Evolutionary conservation across 1,139 yeast genomes (phyloP).

Genomic region (Kodamaea fungicola): DNA sequence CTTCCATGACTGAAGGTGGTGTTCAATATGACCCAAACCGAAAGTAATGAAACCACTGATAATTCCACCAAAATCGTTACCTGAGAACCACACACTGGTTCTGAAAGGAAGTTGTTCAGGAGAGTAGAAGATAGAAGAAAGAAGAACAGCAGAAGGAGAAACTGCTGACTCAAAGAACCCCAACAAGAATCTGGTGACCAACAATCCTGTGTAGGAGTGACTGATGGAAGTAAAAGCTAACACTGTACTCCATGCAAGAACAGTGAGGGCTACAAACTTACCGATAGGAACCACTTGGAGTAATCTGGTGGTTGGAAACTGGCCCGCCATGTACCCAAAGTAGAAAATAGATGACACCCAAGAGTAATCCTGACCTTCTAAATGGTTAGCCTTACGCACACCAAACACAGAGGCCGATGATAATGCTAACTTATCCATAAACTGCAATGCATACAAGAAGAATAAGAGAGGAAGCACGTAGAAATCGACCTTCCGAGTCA

Average conservation of each 20-base stretch:
- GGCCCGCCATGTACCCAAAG: slow-evolving; percentile 46
- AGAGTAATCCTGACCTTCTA: slow-evolving; percentile 37
- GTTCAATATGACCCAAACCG: slow-evolving; percentile 7
- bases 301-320: slow-evolving; percentile 36
- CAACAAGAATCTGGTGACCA: slow-evolving; percentile 39
- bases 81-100: slow-evolving; percentile 14
- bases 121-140: slow-evolving; percentile 37
- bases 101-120: slow-evolving; percentile 23
- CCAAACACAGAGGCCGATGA: slow-evolving; percentile 54
- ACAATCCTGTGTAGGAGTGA: slow-evolving; percentile 35
- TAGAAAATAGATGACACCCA: slow-evolving; percentile 42
- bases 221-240: slow-evolving; percentile 34
- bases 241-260: slow-evolving; percentile 42
- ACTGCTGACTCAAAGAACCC: slow-evolving; percentile 19
- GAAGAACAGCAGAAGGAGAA: slow-evolving; percentile 16
- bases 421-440: slow-evolving; percentile 41
- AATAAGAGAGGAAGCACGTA: slow-evolving; percentile 33
- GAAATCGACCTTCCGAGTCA: slow-evolving; percentile 23
- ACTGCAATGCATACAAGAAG: slow-evolving; percentile 41
- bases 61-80: slow-evolving; percentile 7
- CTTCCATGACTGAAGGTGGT: slow-evolving; percentile 5
- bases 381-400: slow-evolving; percentile 26
- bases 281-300: slow-evolving; percentile 40
- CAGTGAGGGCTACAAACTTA: slow-evolving; percentile 33
- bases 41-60: slow-evolving; percentile 6